Percentiles rank a stretch among this genome's conserved stretches.
phyloP scores from a whole-genome alignment of 1,139 yeast species.

The Suhomyces choctaworum region DNA sequence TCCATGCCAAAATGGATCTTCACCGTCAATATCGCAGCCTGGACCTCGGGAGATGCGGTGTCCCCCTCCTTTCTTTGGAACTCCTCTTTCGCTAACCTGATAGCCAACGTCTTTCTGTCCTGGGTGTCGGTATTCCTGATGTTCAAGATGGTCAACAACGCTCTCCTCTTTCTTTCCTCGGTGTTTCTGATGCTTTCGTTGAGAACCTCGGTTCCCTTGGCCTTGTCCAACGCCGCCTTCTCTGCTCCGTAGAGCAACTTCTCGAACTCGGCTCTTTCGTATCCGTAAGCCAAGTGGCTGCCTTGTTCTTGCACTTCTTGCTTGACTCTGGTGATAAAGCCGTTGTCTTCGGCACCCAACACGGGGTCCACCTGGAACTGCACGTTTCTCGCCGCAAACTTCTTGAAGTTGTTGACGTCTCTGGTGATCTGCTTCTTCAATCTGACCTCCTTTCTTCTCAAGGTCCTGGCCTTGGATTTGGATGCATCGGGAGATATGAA shows the following conservation, averaged over 20 bases:
- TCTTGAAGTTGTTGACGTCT: slow-evolving; percentile 49
- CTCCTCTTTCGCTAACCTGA: slow-evolving; percentile 68
- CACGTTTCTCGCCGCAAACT: slow-evolving; percentile 33
- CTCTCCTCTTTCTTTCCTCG: slow-evolving; percentile 66
- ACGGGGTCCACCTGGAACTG: slow-evolving; percentile 66
- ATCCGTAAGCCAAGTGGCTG: slow-evolving; percentile 58
- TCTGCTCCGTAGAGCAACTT: slow-evolving; percentile 76
- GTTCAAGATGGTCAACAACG: slow-evolving; percentile 68
- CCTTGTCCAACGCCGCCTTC: slow-evolving; percentile 40
- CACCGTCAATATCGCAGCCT: slow-evolving; percentile 86
- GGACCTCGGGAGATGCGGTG: slow-evolving; percentile 93
- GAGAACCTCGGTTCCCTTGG: slow-evolving; percentile 41
- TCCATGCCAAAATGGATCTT: slow-evolving; percentile 75
- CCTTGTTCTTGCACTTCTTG: slow-evolving; percentile 63
- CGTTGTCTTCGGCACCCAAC: slow-evolving; percentile 65
- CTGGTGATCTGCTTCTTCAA: slow-evolving; percentile 46
- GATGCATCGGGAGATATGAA: slow-evolving; percentile 27
- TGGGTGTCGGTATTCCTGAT: slow-evolving; percentile 67
- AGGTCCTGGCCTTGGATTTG: slow-evolving; percentile 35
- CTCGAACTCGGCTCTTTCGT: slow-evolving; percentile 64
- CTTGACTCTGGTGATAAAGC: slow-evolving; percentile 68
- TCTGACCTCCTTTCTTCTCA: slow-evolving; percentile 44
- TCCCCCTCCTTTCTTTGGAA: slow-evolving; percentile 85
- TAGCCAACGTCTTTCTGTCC: slow-evolving; percentile 61
- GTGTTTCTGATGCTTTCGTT: slow-evolving; percentile 43